Evolutionary conservation across 1,284 basidiomycete genomes (phyloP), one percentile per base, ranked within the genome.

Genomic region (Rhizoctonia solani): DNA sequence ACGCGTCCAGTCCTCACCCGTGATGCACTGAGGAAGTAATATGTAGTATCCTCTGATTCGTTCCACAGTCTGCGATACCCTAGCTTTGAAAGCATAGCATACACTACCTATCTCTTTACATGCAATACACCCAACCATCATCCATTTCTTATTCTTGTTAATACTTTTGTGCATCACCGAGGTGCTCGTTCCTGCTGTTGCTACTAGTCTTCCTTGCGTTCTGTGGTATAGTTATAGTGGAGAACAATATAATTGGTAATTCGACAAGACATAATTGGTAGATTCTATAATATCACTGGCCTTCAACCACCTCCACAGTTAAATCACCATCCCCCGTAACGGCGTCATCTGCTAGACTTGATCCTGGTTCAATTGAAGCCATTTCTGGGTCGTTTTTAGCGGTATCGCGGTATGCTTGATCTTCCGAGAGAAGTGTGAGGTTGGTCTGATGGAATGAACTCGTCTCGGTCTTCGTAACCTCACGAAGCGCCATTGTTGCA

Each of bases 401-500:
- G 16, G 61, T 66, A 25, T 66, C 52, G 5, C 61, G 50, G 61
- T 72, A 73, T 14, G 71, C 75, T 76, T 94, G 92, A 76, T 95
- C 94, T 75, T 92, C 92, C 37, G 92, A 89, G 42, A 83, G 83
- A 68, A 83, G 82, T 16, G 94, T 96, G 72, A 96, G 82, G 68
- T 80, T 81, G 19, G 85, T 90, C 77, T 96, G 93, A 76, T 87
- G 88, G 76, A 93, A 92, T 6, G 91, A 88, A 72, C 91, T 92
- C 11, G 94, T 97, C 74, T 95, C 93, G 42, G 89, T 90, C 78
- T 95, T 94, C 13, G 93, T 96, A 49, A 96, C 87, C 77, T 96
- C 93, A 50, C 95, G 85, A 70, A 98, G 77, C 3, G 94, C 94
- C 95, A 98, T 98, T 2, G 95, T 98, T 1, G 95, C 95, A 77